phyloP scores from a whole-genome alignment of 2,329 filamentous ascomycete genomes.

The Stagonosporopsis chrysanthemi region DNA sequence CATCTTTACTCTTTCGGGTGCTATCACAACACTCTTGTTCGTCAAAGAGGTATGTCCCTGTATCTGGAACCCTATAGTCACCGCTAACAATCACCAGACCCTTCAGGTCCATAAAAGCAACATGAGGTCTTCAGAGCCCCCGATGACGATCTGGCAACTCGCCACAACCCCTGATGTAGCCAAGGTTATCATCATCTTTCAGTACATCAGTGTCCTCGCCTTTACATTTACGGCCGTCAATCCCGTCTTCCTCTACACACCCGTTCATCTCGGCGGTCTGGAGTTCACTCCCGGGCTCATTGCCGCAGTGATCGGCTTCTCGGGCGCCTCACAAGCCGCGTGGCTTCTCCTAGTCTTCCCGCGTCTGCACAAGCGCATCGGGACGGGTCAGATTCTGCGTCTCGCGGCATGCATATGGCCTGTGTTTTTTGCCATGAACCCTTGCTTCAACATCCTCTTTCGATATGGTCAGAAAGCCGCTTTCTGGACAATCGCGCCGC shows the following conservation, averaged over 20 bases:
- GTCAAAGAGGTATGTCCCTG: constrained; percentile 63
- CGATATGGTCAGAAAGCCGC: constrained; percentile 52
- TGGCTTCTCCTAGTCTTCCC: constrained; percentile 79
- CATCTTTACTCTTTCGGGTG: constrained; percentile 61
- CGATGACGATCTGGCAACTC: constrained; percentile 62
- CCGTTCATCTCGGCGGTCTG: constrained; percentile 68
- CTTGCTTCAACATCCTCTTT: constrained; percentile 65
- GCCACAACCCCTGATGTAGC: constrained; percentile 69
- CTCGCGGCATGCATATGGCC: constrained; percentile 68
- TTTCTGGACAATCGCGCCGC: constrained; percentile 66
- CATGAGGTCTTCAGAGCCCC: constrained; percentile 30
- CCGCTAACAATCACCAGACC: constrained; percentile 32
- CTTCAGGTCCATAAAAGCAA: constrained; percentile 37
- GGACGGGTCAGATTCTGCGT: constrained; percentile 71
- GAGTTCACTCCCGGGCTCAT: constrained; percentile 70
- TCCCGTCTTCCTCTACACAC: constrained; percentile 74
- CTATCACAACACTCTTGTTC: constrained; percentile 61
- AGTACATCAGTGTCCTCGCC: constrained; percentile 71
- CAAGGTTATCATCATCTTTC: constrained; percentile 71
- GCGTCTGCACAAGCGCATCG: constrained; percentile 68
- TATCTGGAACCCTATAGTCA: not conserved
- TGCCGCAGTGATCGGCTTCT: constrained; percentile 69
- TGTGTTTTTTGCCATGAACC: constrained; percentile 65
- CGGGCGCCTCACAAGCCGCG: constrained; percentile 70
- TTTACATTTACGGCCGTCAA: constrained; percentile 75